phyloP scores from a whole-genome alignment of 208 protist species.

The Naegleria lovaniensis region DNA sequence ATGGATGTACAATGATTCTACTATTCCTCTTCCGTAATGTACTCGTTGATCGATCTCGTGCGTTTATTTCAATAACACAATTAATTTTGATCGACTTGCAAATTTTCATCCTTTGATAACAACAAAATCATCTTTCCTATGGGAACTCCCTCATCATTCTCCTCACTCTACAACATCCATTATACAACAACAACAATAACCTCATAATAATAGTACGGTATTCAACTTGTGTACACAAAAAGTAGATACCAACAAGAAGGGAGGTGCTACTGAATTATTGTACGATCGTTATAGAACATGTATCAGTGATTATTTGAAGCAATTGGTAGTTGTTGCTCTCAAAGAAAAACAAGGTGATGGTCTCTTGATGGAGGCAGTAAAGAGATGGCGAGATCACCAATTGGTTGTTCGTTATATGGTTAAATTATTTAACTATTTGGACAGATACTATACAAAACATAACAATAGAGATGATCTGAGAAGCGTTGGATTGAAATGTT shows the following conservation, averaged over 20 bases:
- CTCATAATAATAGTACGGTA: conserved; percentile 18
- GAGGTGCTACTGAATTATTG: not conserved
- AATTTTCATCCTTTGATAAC: too few species aligned
- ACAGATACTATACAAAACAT: conserved; percentile 21
- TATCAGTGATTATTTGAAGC: not conserved
- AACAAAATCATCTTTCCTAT: not conserved
- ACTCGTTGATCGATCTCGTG: too few species aligned
- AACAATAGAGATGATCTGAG: conserved; percentile 4
- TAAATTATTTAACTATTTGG: conserved; percentile 20
- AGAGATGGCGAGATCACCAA: conserved; percentile 21
- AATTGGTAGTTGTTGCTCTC: not conserved
- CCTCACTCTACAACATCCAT: not conserved
- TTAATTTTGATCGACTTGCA: not conserved
- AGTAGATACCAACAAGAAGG: not conserved
- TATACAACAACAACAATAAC: not conserved
- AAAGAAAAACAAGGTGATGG: conserved; percentile 20
- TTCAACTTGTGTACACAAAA: conserved; percentile 23
- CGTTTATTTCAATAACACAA: not conserved
- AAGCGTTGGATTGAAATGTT: conserved; percentile 11
- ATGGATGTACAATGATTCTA: too few species aligned
- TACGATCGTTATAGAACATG: not conserved
- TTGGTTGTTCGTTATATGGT: conserved; percentile 10
- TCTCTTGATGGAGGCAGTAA: conserved; percentile 9
- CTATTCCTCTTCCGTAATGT: too few species aligned
- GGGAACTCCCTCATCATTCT: not conserved